Evolutionary conservation across 2,329 filamentous ascomycete genomes (phyloP).

Genomic region (Ophiognomonia clavigignenti-juglandacearum): DNA sequence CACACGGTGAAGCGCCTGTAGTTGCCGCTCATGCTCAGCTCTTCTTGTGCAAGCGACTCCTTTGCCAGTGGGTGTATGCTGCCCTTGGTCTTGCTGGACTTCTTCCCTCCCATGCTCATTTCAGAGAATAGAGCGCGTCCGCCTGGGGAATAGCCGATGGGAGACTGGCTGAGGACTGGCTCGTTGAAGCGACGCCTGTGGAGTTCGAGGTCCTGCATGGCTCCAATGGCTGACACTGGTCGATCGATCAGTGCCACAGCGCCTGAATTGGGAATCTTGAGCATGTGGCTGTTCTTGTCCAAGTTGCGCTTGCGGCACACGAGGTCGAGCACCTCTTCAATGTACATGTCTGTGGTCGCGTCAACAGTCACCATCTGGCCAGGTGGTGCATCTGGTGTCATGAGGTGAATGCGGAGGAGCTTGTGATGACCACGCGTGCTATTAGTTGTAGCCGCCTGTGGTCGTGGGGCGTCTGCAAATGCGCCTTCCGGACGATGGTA

Average conservation of each 20-base stretch:
- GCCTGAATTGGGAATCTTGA: slow-evolving; percentile 71
- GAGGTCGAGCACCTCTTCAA: slow-evolving; percentile 74
- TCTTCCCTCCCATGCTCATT: slow-evolving; percentile 30
- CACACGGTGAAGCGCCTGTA: slow-evolving; percentile 77
- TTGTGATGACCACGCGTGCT: slow-evolving; percentile 60
- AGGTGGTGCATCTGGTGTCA: slow-evolving; percentile 63
- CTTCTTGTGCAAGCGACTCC: slow-evolving; percentile 55
- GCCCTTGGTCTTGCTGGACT: slow-evolving; percentile 50
- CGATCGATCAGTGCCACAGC: slow-evolving; percentile 73
- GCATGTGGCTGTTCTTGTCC: slow-evolving; percentile 73
- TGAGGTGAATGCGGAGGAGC: slow-evolving; percentile 66
- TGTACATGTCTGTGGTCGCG: slow-evolving; percentile 77
- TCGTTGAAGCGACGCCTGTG: slow-evolving; percentile 63
- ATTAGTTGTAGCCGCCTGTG: slow-evolving; percentile 37
- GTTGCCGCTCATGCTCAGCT: slow-evolving; percentile 49
- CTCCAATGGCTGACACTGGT: slow-evolving; percentile 73
- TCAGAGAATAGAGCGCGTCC: slow-evolving; percentile 13
- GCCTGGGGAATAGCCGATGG: slow-evolving; percentile 13
- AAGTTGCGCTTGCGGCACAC: slow-evolving; percentile 73
- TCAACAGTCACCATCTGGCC: slow-evolving; percentile 71
- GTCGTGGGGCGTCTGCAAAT: slow-evolving; percentile 53
- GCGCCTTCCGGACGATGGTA: slow-evolving; percentile 49
- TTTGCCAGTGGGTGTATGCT: slow-evolving; percentile 64
- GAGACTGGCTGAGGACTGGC: slow-evolving; percentile 15
- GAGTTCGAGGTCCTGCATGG: slow-evolving; percentile 70